A percentile compares a stretch with the other conserved stretches of the same genome.
Evolutionary conservation across 2,329 filamentous ascomycete species (phyloP).

Genomic region (Dactylellina leptospora): DNA sequence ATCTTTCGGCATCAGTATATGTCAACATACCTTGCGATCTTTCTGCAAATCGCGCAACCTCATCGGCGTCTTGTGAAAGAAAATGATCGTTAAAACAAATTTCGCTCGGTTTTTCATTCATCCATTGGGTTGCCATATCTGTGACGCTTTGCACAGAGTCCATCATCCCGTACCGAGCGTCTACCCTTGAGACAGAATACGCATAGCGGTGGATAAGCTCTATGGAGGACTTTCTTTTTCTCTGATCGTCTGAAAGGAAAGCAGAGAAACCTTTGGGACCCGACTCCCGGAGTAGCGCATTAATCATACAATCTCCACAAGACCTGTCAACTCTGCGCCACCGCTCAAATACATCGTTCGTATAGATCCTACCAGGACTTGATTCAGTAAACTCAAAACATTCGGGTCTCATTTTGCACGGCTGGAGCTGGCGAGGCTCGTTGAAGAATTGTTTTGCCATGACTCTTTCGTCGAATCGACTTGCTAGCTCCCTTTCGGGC

Average conservation of each 20-base stretch:
- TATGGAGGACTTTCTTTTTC: slow-evolving; percentile 16
- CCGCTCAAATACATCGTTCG: slow-evolving; percentile 26
- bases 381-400: slow-evolving; percentile 19
- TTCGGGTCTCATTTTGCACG: slow-evolving; percentile 23
- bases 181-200: slow-evolving; percentile 34
- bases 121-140: slow-evolving; percentile 13
- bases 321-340: slow-evolving; percentile 26
- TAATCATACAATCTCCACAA: slow-evolving; percentile 47
- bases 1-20: neutral
- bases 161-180: slow-evolving; percentile 49
- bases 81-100: slow-evolving; percentile 47
- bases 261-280: slow-evolving; percentile 22
- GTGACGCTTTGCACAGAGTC: slow-evolving; percentile 11
- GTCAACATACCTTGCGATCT: slow-evolving; percentile 22
- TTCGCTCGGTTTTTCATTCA: slow-evolving; percentile 26
- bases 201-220: slow-evolving; percentile 26
- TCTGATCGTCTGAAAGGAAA: slow-evolving; percentile 11
- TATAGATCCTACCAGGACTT: neutral
- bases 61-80: slow-evolving; percentile 18
- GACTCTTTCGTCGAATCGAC: slow-evolving; percentile 15
- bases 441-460: slow-evolving; percentile 6
- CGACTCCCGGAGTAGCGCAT: slow-evolving; percentile 27
- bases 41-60: slow-evolving; percentile 21
- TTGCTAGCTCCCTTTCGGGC: slow-evolving; percentile 21
- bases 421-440: slow-evolving; percentile 18